These are phyloP conservation scores for Leccinum boreale DNA, from an alignment of 768 basidiomycete species.

Conservation along the genomic window DNA sequence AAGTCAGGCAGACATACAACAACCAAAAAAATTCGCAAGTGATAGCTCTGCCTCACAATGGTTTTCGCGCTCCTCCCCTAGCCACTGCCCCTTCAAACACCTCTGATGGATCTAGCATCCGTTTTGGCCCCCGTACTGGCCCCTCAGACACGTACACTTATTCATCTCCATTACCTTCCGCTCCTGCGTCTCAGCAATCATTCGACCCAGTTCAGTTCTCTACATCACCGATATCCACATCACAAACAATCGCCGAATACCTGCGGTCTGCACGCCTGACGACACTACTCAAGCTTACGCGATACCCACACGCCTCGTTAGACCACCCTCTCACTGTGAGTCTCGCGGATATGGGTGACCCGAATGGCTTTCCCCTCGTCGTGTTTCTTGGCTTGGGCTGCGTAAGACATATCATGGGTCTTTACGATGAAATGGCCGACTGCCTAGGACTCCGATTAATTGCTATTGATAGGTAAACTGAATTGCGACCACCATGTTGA, in stretches of 20 bases:
- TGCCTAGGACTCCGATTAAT: constrained; percentile 84
- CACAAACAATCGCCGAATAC: constrained; percentile 81
- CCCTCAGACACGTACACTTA: constrained; percentile 55
- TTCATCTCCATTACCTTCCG: constrained; percentile 39
- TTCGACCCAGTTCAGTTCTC: constrained; percentile 29
- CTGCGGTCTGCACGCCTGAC: constrained; percentile 85
- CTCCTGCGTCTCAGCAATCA: constrained; percentile 21
- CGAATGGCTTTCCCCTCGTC: constrained; percentile 83
- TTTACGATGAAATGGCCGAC: constrained; percentile 96
- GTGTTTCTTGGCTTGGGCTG: constrained; percentile 93
- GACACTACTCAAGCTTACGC: constrained; percentile 72
- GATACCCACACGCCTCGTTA: constrained; percentile 74
- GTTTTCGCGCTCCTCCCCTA: constrained; percentile 35
- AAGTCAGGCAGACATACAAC: constrained; percentile 68
- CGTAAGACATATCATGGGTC: constrained; percentile 89
- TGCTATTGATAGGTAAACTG: constrained; percentile 81
- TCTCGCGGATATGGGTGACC: constrained; percentile 87
- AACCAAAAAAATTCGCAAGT: constrained; percentile 42
- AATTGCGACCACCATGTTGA: background rate
- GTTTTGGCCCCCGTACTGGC: constrained; percentile 14
- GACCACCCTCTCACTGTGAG: constrained; percentile 80
- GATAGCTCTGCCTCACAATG: constrained; percentile 39
- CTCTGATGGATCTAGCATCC: constrained; percentile 55
- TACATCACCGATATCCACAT: constrained; percentile 51
- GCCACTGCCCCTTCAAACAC: constrained; percentile 40